Percentiles rank a stretch among this genome's conserved stretches.
These are phyloP conservation scores for Termitomyces sp. DNA, from an alignment of 768 basidiomycete genomes.

Conservation along the genomic window DNA sequence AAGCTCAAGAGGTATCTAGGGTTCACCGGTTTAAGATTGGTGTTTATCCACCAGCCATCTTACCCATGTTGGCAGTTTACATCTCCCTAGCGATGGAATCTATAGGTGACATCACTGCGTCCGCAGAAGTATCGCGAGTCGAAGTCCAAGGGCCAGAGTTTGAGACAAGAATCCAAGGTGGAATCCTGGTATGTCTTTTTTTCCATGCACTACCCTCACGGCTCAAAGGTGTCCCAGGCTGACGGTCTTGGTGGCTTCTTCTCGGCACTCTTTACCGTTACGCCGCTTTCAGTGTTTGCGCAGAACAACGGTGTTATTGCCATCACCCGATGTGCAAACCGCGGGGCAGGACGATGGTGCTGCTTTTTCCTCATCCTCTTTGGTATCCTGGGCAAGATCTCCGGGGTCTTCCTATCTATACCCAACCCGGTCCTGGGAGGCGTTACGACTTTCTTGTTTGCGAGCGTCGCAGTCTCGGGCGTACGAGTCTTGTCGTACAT, in stretches of 20 bases:
- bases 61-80: constrained; percentile 42
- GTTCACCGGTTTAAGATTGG: constrained; percentile 74
- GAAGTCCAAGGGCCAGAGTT: constrained; percentile 72
- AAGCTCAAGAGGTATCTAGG: constrained; percentile 29
- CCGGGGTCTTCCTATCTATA: constrained; percentile 82
- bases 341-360: constrained; percentile 75
- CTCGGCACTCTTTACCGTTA: constrained; percentile 77
- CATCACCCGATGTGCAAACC: constrained; percentile 81
- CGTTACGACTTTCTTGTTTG: constrained; percentile 85
- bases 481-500: constrained; percentile 63
- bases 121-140: constrained; percentile 78
- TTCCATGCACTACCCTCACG: constrained; percentile 31
- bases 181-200: constrained; percentile 52
- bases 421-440: constrained; percentile 82
- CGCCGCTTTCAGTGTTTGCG: constrained; percentile 69
- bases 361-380: constrained; percentile 78
- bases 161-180: constrained; percentile 81
- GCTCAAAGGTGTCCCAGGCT: constrained; percentile 44
- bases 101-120: constrained; percentile 82
- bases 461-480: constrained; percentile 69
- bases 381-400: constrained; percentile 77
- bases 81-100: constrained; percentile 77
- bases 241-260: constrained; percentile 82
- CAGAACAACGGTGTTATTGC: constrained; percentile 82
- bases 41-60: constrained; percentile 68